A percentile compares a stretch with the other conserved stretches of the same genome.
Conservation (phyloP, 2,329 filamentous ascomycete species). For the Cercospora sp. region DNA sequence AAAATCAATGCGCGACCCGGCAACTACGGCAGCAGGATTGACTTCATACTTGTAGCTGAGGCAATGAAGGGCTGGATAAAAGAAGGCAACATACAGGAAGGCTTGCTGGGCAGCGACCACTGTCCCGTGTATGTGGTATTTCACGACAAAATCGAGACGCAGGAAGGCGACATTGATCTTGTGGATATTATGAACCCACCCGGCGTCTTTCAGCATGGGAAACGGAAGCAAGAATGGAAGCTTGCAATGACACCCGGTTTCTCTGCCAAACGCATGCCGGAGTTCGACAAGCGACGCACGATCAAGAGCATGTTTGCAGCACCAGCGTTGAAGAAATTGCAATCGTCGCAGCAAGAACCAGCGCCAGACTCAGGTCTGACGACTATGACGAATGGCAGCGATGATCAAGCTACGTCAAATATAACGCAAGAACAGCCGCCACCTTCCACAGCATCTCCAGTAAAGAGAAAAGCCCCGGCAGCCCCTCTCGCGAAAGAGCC, state of each 20-base stretch:
- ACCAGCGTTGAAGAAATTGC: slow-evolving; percentile 48
- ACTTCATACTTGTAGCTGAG: slow-evolving; percentile 84
- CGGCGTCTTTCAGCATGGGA: slow-evolving; percentile 68
- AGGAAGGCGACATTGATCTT: slow-evolving; percentile 53
- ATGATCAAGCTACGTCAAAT: not conserved
- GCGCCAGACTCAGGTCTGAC: not conserved
- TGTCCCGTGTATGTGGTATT: slow-evolving; percentile 85
- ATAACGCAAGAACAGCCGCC: not conserved
- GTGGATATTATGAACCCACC: slow-evolving; percentile 76
- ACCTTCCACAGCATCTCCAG: not conserved
- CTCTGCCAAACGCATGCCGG: slow-evolving; percentile 81
- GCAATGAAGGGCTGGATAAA: slow-evolving; percentile 78
- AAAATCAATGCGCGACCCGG: slow-evolving; percentile 93
- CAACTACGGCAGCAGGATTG: slow-evolving; percentile 89
- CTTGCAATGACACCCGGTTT: slow-evolving; percentile 67
- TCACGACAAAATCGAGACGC: slow-evolving; percentile 58
- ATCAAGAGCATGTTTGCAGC: slow-evolving; percentile 89
- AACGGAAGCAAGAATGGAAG: slow-evolving; percentile 66
- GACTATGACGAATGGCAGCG: not conserved
- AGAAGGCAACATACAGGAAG: slow-evolving; percentile 85
- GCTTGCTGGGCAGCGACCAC: slow-evolving; percentile 91
- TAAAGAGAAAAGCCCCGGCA: slow-evolving; percentile 40
- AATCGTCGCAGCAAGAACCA: slow-evolving; percentile 16
- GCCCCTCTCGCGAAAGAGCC: slow-evolving; percentile 30
- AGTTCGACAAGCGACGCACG: slow-evolving; percentile 79